Conservation (phyloP, 768 basidiomycete species). For the Termitomyces sp. region DNA sequence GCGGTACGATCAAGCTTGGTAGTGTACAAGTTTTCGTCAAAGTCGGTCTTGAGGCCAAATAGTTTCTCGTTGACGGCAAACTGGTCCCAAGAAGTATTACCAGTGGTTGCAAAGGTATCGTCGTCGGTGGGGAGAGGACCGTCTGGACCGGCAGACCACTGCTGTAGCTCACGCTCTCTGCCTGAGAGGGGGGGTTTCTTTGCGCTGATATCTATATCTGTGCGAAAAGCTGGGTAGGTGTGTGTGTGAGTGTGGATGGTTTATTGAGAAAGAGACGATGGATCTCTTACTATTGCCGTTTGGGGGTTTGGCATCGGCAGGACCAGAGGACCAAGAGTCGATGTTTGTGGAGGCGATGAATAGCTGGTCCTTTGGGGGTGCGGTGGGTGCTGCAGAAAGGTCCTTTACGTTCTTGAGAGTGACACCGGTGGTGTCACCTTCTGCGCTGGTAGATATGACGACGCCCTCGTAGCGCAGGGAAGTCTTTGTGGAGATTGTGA, state of each 20-base stretch:
- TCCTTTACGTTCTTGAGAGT: conserved; percentile 78
- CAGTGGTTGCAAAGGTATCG: conserved; percentile 56
- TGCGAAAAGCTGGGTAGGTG: conserved; percentile 60
- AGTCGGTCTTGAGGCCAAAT: conserved; percentile 88
- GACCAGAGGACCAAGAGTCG: conserved; percentile 67
- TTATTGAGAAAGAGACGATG: conserved; percentile 4
- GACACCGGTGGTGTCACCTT: conserved; percentile 68
- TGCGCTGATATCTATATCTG: conserved; percentile 71
- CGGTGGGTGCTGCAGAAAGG: conserved; percentile 52
- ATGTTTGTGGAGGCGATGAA: conserved; percentile 73
- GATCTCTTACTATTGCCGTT: conserved; percentile 68
- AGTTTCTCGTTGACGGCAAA: conserved; percentile 89
- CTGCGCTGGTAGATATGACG: conserved; percentile 50
- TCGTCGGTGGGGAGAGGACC: conserved; percentile 47
- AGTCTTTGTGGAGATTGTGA: conserved; percentile 71
- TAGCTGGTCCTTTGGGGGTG: conserved; percentile 61
- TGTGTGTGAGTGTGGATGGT: conserved; percentile 2
- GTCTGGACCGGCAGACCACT: conserved; percentile 57
- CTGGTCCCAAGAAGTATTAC: conserved; percentile 72
- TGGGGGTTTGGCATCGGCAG: conserved; percentile 61
- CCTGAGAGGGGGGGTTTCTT: conserved; percentile 33
- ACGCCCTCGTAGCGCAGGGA: conserved; percentile 71
- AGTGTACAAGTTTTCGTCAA: conserved; percentile 92
- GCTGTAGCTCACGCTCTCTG: conserved; percentile 75
- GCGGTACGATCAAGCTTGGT: conserved; percentile 84